Base-by-base conservation (phyloP, 768 basidiomycete species). In the Nidularia sp. region DNA sequence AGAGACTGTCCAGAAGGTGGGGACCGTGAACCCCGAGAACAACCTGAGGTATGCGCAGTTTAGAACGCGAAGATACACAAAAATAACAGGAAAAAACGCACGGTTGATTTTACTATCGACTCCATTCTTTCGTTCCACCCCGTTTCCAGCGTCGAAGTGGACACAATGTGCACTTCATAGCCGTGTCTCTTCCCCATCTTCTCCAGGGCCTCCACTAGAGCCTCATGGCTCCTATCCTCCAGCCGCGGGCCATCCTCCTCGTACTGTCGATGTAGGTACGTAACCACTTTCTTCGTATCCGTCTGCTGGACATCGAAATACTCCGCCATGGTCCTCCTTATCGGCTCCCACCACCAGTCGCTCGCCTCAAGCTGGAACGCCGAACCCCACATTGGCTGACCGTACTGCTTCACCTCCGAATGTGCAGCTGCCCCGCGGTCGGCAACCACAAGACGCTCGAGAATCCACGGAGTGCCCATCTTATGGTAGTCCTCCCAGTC, bases 401-500 rank as follows among this genome's bases (percentile, higher is more conserved):
- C 65, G 1, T 39, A 48, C 10, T 66, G 45, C 3, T 67, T 34
- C 2, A 55, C 56, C 8, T 57, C 54, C 13, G 58, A 58, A 6
- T 56, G 54, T n/a, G 58, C 59, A 2, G 90, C 85, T 0, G 86
- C 88, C n/a, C 80, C 76, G 45, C 85, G 73, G 60, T 95, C 92
- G 0, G 84, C 85, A 34, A 97, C 70, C 33, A 96, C 81, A 9
- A 90, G 72, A 8, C 90, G 84, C 57, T 89, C 86, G 49, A 91
- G 69, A 13, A 93, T 59, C 63, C 85, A 92, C 0, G 93, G 88
- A 13, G 83, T 75, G 15, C 76, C 73, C 60, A 90, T 80, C 52
- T 78, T 74, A 35, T 78, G 75, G 58, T 86, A 85, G 66, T 95
- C 93, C 45, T 78, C 73, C 81, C 90, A 93, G 60, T 94, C 92